Evolutionary conservation across 371 early-diverging fungal species (phyloP).

Genomic region (Saksenaea oblongispora): DNA sequence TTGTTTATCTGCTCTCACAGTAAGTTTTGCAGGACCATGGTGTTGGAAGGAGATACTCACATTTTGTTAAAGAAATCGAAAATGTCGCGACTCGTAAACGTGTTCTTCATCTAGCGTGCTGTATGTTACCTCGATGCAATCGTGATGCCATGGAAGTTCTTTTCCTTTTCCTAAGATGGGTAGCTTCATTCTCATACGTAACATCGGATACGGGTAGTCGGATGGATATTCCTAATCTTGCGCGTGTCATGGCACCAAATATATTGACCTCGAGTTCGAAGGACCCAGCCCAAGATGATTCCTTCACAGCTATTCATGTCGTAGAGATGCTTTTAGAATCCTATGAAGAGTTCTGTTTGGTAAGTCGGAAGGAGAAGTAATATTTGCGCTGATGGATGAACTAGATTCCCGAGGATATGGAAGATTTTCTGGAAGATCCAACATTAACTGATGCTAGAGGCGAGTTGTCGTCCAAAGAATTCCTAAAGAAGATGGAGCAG

Average conservation of each 20-base stretch:
- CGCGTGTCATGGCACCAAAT: constrained; percentile 94
- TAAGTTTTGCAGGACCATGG: too few species aligned
- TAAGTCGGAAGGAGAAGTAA: constrained; percentile 23
- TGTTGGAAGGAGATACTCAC: neutral
- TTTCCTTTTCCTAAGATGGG: constrained; percentile 84
- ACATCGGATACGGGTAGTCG: constrained; percentile 82
- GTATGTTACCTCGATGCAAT: constrained; percentile 88
- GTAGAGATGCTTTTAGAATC: constrained; percentile 74
- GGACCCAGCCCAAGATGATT: constrained; percentile 79
- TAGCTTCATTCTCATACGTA: constrained; percentile 73
- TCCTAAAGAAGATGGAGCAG: constrained; percentile 45
- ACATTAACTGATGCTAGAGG: constrained; percentile 26
- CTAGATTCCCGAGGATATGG: constrained; percentile 41
- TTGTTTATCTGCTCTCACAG: constrained; percentile 80
- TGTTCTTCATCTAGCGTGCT: constrained; percentile 78
- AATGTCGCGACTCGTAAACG: constrained; percentile 54
- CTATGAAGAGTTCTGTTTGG: constrained; percentile 79
- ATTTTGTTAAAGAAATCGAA: constrained; percentile 38
- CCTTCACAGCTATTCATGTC: constrained; percentile 72
- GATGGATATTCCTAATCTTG: constrained; percentile 94
- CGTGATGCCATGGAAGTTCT: constrained; percentile 90
- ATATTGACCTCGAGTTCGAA: constrained; percentile 84
- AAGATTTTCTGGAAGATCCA: constrained; percentile 44
- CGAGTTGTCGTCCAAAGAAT: constrained; percentile 47
- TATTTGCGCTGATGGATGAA: neutral